Percentiles rank a stretch among this genome's conserved stretches.
These are phyloP conservation scores for Dacryopinax spathularia DNA, from an alignment of 768 basidiomycete genomes.

Conservation along the genomic window DNA sequence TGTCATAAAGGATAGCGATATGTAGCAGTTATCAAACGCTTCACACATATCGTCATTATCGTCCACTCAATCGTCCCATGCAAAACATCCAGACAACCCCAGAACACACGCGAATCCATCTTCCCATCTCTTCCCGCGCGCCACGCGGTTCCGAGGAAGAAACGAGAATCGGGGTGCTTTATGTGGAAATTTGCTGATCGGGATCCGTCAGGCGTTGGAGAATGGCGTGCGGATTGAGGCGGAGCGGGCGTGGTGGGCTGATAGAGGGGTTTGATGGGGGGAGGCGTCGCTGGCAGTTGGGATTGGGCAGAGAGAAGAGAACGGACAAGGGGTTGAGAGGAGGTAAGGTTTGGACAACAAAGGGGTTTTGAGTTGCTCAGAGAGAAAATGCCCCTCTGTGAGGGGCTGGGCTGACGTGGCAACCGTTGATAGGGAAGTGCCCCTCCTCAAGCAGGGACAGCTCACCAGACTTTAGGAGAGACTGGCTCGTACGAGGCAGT, in stretches of 20 bases:
- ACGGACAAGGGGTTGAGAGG: too few species aligned
- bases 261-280: not conserved
- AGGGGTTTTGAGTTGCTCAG: too few species aligned
- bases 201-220: too few species aligned
- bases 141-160: not conserved
- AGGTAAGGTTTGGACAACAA: too few species aligned
- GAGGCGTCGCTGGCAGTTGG: not conserved
- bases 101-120: not conserved
- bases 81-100: not conserved
- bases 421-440: not conserved
- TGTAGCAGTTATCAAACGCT: not conserved
- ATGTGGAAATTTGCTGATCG: not conserved
- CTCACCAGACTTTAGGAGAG: not conserved
- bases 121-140: not conserved
- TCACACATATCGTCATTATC: not conserved
- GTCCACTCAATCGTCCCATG: not conserved
- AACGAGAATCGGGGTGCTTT: not conserved
- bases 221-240: not conserved
- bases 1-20: too few species aligned
- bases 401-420: not conserved
- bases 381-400: too few species aligned
- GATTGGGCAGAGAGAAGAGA: too few species aligned
- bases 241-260: not conserved
- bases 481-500: not conserved
- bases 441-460: too few species aligned